Evolutionary conservation across 306 rosid species (phyloP), one percentile per base, ranked within the genome.

Genomic region (Cucurbita maxima): DNA sequence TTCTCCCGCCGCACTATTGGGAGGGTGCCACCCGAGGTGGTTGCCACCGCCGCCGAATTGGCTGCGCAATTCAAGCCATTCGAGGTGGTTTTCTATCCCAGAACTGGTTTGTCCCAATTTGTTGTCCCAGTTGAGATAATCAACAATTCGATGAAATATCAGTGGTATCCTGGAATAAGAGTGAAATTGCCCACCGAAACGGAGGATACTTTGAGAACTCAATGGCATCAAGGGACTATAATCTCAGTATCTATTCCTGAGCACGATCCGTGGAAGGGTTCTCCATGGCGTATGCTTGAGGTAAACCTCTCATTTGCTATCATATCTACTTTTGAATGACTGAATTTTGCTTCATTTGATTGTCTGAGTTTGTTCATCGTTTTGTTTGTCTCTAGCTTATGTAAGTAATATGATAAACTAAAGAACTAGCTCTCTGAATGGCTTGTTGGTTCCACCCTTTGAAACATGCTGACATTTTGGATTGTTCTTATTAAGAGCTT

Each of bases 211-310:
- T 83, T 86, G n/a, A 78, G 85, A 86, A 74, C 72, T 79, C 75
- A 86, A 8, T 89, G 91, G 94, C 78, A 61, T 81, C 92, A 86
- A 77, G 97, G 97, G 37, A 72, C 82, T 0, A 74, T 91, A 48
- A 60, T 87, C 11, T n/a, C 76, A 0, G 80, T 61, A 7, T 53
- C 72, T 41, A 40, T 71, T 13, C 38, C 76, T 7, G 84, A 71
- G 4, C 60, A n/a, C 14, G 84, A 67, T 50, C 84, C 41, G 7
- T 84, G 94, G 94, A 72, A 19, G 37, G 62, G 75, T 30, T 88
- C 94, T 45, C 91, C 91, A 10, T 90, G 93, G 91, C 89, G 89
- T 10, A 84, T 78, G 91, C 88, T 90, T 84, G 84, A 86, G 91
- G 96, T 90, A 72, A 67, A 43, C 12, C 9, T 14, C 40, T 58